A percentile compares a stretch with the other conserved stretches of the same genome.
Evolutionary conservation across 2,329 filamentous ascomycete species (phyloP).

Genomic region (Cryphonectria carpinicola): DNA sequence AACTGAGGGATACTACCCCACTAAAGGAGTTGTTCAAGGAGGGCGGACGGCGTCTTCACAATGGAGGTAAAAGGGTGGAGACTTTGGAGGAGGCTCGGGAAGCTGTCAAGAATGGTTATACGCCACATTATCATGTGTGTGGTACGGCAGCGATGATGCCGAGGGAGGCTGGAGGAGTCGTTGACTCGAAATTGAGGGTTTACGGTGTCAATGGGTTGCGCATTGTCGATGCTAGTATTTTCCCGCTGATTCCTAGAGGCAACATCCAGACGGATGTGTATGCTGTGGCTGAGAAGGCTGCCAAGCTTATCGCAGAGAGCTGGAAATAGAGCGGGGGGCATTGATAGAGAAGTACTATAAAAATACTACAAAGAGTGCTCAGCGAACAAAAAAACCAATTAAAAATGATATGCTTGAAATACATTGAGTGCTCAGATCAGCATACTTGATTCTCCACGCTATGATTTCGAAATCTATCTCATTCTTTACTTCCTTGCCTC

Average conservation of each 20-base stretch:
- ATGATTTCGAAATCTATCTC: too few species aligned
- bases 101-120: slow-evolving; percentile 7
- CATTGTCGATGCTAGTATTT: slow-evolving; percentile 23
- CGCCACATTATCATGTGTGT: slow-evolving; percentile 19
- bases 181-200: slow-evolving; percentile 21
- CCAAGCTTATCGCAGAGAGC: slow-evolving; percentile 19
- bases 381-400: too few species aligned
- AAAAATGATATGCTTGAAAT: too few species aligned
- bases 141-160: slow-evolving; percentile 23
- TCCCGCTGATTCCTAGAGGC: slow-evolving; percentile 22
- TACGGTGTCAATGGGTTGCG: slow-evolving; percentile 21
- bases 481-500: too few species aligned
- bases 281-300: slow-evolving; percentile 25
- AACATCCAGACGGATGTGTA: slow-evolving; percentile 25
- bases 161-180: slow-evolving; percentile 15
- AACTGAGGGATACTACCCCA: slow-evolving; percentile 43
- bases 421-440: too few species aligned
- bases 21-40: slow-evolving; percentile 44
- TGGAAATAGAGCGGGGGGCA: not conserved
- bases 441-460: too few species aligned
- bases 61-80: slow-evolving; percentile 13
- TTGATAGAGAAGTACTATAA: not conserved
- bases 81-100: slow-evolving; percentile 22
- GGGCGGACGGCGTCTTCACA: slow-evolving; percentile 22
- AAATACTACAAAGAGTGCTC: too few species aligned